Conservation (phyloP, 2,329 filamentous ascomycete species). For the Xylaria sp. region DNA sequence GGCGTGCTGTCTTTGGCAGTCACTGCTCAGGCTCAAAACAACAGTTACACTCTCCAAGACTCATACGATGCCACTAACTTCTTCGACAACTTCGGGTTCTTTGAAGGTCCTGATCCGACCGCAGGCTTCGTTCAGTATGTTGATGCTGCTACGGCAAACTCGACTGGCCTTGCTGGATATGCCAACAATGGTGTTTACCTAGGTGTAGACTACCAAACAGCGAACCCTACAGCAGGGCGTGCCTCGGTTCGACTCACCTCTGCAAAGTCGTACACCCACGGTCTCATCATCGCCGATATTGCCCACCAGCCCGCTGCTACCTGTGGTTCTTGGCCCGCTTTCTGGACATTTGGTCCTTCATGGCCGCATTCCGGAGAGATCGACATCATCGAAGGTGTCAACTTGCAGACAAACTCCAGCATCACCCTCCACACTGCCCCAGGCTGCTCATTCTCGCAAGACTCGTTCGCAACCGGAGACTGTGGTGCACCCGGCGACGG, state of each 20-base stretch:
- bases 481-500: constrained; percentile 64
- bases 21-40: constrained; percentile 43
- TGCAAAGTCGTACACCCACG: constrained; percentile 72
- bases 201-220: constrained; percentile 72
- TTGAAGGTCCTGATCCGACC: constrained; percentile 72
- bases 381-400: constrained; percentile 83
- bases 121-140: constrained; percentile 79
- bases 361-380: constrained; percentile 81
- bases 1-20: constrained; percentile 41
- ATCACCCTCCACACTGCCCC: constrained; percentile 75
- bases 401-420: constrained; percentile 66
- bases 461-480: constrained; percentile 59
- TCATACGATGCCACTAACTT: constrained; percentile 64
- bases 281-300: constrained; percentile 78
- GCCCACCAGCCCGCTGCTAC: constrained; percentile 77
- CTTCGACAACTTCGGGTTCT: constrained; percentile 67
- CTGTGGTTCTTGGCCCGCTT: constrained; percentile 82
- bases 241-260: constrained; percentile 76
- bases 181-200: constrained; percentile 69
- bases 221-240: constrained; percentile 68
- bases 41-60: constrained; percentile 59
- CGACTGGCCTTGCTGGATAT: constrained; percentile 67
- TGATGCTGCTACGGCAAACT: constrained; percentile 65
- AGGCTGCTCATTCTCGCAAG: constrained; percentile 64
- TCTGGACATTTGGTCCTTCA: constrained; percentile 72